These are phyloP conservation scores for Cystoisospora suis DNA, from an alignment of 169 alveolate species.

Conservation along the genomic window DNA sequence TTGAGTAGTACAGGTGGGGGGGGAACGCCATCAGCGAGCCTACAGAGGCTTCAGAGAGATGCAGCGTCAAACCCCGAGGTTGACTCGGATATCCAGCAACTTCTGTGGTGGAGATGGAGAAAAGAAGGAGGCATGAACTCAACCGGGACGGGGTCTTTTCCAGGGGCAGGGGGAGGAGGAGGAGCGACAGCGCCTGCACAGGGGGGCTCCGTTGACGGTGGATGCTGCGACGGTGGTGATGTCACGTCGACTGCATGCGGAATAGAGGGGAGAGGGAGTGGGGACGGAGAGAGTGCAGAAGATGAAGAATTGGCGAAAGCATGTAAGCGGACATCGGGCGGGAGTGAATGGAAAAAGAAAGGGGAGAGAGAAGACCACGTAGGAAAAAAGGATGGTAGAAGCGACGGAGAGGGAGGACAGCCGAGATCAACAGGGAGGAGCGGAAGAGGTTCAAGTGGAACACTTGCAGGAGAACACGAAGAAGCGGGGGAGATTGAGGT, in stretches of 20 bases:
- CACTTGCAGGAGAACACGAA: neutral
- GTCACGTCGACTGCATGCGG: no score
- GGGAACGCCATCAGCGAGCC: slow-evolving; percentile 5
- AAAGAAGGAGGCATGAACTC: neutral
- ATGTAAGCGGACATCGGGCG: no score
- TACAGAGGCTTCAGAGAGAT: slow-evolving; percentile 9
- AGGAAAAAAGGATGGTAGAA: no score
- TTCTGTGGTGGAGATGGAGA: slow-evolving; percentile 22
- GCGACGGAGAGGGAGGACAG: no score
- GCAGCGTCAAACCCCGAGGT: slow-evolving; percentile 23
- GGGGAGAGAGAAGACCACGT: no score
- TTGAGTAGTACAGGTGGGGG: no score
- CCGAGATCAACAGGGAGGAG: no score
- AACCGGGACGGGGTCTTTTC: neutral
- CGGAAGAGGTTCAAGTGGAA: no score
- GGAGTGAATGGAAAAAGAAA: no score
- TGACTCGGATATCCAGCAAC: slow-evolving; percentile 1
- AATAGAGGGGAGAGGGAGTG: no score
- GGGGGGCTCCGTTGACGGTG: neutral
- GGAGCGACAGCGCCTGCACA: neutral
- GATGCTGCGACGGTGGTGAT: neutral
- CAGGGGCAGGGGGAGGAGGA: neutral
- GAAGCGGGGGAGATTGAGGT: neutral
- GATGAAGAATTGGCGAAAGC: no score
- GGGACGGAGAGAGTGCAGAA: no score